These are phyloP conservation scores for Taphrina confusa DNA, from an alignment of 1,139 yeast genomes.

Conservation along the genomic window DNA sequence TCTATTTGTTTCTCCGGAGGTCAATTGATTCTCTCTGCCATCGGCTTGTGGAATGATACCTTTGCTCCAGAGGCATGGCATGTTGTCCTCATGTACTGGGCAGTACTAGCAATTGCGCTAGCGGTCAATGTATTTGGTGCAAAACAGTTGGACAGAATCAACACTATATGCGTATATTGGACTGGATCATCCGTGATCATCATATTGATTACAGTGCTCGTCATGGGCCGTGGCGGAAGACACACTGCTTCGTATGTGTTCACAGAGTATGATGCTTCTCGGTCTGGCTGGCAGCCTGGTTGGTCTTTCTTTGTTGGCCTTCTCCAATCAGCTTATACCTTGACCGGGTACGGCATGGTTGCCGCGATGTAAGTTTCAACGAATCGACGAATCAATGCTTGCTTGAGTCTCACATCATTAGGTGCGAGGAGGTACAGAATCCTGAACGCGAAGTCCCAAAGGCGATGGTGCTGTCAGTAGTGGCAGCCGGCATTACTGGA, in stretches of 20 bases:
- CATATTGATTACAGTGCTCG: slow-evolving; percentile 19
- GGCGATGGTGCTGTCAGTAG: slow-evolving; percentile 68
- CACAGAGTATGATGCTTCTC: slow-evolving; percentile 23
- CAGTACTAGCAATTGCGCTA: slow-evolving; percentile 28
- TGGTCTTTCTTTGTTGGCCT: slow-evolving; percentile 54
- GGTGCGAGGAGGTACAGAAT: slow-evolving; percentile 69
- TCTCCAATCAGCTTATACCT: slow-evolving; percentile 74
- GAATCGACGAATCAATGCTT: not conserved
- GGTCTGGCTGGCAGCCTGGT: slow-evolving; percentile 33
- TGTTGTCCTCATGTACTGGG: slow-evolving; percentile 34
- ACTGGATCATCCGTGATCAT: slow-evolving; percentile 34
- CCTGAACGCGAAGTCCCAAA: slow-evolving; percentile 67
- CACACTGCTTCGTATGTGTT: slow-evolving; percentile 30
- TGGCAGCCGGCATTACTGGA: slow-evolving; percentile 67
- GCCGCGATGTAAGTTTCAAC: slow-evolving; percentile 60
- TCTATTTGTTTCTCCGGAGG: slow-evolving; percentile 33
- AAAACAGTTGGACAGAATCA: slow-evolving; percentile 20
- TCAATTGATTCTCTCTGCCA: slow-evolving; percentile 28
- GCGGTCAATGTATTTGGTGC: slow-evolving; percentile 31
- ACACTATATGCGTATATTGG: slow-evolving; percentile 33
- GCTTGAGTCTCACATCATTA: not conserved
- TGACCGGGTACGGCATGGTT: slow-evolving; percentile 80
- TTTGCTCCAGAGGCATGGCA: slow-evolving; percentile 28
- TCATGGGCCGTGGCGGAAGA: slow-evolving; percentile 21
- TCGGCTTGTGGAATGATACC: slow-evolving; percentile 27